These are phyloP conservation scores for Evernia prunastri DNA, from an alignment of 495 filamentous ascomycete species.

Conservation along the genomic window DNA sequence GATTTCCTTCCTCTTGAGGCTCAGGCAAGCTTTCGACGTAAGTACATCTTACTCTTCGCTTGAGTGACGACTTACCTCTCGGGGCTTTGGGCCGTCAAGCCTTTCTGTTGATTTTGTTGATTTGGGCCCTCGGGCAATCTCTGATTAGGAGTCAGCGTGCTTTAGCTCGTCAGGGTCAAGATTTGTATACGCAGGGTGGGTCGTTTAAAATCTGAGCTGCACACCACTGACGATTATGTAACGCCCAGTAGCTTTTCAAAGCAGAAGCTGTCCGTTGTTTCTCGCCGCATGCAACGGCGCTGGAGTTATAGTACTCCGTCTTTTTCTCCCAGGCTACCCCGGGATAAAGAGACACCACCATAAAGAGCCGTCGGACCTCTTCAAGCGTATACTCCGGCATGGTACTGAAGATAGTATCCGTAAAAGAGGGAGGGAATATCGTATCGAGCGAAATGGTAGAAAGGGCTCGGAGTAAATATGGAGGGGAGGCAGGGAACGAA, in stretches of 20 bases:
- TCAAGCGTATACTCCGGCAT: not conserved
- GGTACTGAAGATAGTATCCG: not conserved
- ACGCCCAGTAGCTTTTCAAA: not conserved
- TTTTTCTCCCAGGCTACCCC: not conserved
- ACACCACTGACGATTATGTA: not conserved
- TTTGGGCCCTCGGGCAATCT: not conserved
- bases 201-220: not conserved
- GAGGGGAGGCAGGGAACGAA: too few species aligned
- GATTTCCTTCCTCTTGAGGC: not conserved
- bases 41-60: not conserved
- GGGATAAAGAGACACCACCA: not conserved
- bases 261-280: not conserved
- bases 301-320: not conserved
- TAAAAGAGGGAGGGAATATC: not conserved
- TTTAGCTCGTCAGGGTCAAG: not conserved
- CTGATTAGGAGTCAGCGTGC: not conserved
- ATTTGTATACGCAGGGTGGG: not conserved
- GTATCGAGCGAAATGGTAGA: too few species aligned
- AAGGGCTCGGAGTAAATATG: too few species aligned
- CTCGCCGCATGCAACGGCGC: not conserved
- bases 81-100: not conserved
- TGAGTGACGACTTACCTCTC: not conserved
- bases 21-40: not conserved
- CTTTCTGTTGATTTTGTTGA: not conserved
- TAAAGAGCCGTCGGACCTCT: not conserved